These are phyloP conservation scores for Geotrichum macrosporum DNA, from an alignment of 1,139 yeast species.

Conservation along the genomic window DNA sequence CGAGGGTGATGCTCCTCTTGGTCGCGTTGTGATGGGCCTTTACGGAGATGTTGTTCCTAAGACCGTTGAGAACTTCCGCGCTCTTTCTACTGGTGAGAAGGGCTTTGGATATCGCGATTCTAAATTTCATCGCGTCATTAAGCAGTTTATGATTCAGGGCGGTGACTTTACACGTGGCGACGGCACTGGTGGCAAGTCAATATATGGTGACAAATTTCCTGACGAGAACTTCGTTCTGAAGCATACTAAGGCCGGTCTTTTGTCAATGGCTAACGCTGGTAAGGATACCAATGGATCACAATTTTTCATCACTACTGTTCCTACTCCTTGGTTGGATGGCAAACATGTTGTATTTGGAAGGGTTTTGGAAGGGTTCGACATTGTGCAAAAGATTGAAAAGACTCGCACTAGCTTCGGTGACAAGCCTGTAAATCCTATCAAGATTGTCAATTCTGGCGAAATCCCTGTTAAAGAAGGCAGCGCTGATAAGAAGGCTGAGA, in stretches of 20 bases:
- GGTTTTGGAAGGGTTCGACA: conserved; percentile 79
- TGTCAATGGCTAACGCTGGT: conserved; percentile 97
- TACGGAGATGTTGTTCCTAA: conserved; percentile 89
- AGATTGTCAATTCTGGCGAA: conserved; percentile 77
- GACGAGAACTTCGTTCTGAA: conserved; percentile 83
- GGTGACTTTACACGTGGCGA: conserved; percentile 92
- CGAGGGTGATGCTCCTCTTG: conserved; percentile 68
- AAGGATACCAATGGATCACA: conserved; percentile 95
- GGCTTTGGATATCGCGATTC: conserved; percentile 81
- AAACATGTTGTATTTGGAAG: conserved; percentile 96
- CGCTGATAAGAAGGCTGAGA: conserved; percentile 19
- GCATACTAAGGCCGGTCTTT: conserved; percentile 66
- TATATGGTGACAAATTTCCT: conserved; percentile 81
- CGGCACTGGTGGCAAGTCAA: conserved; percentile 95
- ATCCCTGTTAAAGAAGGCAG: no score
- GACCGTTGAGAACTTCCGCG: conserved; percentile 75
- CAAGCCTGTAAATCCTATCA: conserved; percentile 60
- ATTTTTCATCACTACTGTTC: conserved; percentile 90
- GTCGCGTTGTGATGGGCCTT: conserved; percentile 71
- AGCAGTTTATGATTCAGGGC: conserved; percentile 94
- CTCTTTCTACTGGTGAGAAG: conserved; percentile 72
- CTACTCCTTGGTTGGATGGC: conserved; percentile 90
- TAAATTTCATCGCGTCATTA: conserved; percentile 90
- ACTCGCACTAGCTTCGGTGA: conserved; percentile 70
- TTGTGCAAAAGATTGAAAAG: conserved; percentile 72